Evolutionary conservation across 1,284 basidiomycete species (phyloP).

Genomic region (Ganoderma sinense): DNA sequence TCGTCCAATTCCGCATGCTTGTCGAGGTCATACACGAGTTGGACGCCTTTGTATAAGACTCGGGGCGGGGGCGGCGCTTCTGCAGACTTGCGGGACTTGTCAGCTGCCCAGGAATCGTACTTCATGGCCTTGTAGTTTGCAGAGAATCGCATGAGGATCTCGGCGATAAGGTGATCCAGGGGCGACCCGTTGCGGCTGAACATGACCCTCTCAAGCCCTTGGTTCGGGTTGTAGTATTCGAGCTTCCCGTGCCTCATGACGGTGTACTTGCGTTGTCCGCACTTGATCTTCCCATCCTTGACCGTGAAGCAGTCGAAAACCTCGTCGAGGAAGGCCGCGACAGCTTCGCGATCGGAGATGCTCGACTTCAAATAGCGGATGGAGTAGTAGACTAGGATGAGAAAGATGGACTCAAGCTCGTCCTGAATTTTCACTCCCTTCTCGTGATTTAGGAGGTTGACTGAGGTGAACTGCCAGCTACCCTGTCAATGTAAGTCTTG

Average conservation of each 20-base stretch:
- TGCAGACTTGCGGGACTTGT: not conserved
- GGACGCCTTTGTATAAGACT: not conserved
- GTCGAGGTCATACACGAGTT: not conserved
- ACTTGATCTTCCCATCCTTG: not conserved
- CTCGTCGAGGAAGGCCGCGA: not conserved
- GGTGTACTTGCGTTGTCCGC: not conserved
- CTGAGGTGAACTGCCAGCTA: slow-evolving; percentile 15
- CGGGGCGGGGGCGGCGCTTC: not conserved
- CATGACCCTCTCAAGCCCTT: not conserved
- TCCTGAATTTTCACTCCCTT: slow-evolving; percentile 3
- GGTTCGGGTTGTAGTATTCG: not conserved
- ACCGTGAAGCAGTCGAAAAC: not conserved
- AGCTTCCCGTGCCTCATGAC: not conserved
- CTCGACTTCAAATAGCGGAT: not conserved
- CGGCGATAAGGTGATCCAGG: not conserved
- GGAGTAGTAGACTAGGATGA: slow-evolving; percentile 6
- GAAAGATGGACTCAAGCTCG: slow-evolving; percentile 20
- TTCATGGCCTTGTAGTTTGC: not conserved
- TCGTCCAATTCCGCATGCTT: not conserved
- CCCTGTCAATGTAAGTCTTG: not conserved
- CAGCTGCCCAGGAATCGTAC: not conserved
- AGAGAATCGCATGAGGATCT: not conserved
- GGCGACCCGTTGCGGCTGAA: not conserved
- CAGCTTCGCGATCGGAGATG: not conserved
- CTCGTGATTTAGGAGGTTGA: not conserved